Percentiles rank a stretch among this genome's conserved stretches.
These are phyloP conservation scores for Tinospora cordifolia DNA, from an alignment of 164 flowering plant species.

Conservation along the genomic window DNA sequence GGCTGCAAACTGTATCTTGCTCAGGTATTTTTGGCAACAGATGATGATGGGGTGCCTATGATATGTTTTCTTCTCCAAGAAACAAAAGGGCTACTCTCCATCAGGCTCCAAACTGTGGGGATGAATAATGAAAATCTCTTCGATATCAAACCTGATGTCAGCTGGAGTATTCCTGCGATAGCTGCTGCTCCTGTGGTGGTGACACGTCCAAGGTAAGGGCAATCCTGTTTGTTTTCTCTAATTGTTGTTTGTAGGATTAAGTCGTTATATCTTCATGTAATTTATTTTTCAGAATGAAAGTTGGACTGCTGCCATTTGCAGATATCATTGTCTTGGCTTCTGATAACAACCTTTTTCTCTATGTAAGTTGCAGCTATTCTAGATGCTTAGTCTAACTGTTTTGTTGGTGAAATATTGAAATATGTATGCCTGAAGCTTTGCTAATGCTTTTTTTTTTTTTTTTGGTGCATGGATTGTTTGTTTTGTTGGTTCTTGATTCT, in stretches of 20 bases:
- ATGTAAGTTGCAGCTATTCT: constrained; percentile 48
- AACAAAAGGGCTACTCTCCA: constrained; percentile 58
- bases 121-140: constrained; percentile 49
- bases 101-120: constrained; percentile 70
- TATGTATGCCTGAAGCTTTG: not conserved
- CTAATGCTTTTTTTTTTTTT: too few relatives aligned
- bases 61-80: constrained; percentile 86
- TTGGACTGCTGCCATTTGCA: constrained; percentile 51
- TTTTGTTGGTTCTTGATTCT: not conserved
- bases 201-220: constrained; percentile 66
- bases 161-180: constrained; percentile 81
- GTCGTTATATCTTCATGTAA: constrained; percentile 7
- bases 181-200: constrained; percentile 83
- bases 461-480: not conserved
- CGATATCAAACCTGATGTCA: constrained; percentile 74
- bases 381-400: not conserved
- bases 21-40: constrained; percentile 87
- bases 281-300: constrained; percentile 47
- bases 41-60: constrained; percentile 71
- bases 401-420: not conserved
- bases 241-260: not conserved
- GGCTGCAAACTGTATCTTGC: not conserved
- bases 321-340: constrained; percentile 72
- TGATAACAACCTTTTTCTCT: constrained; percentile 69
- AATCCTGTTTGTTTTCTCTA: not conserved